Evolutionary conservation across 1,139 yeast species (phyloP), one percentile per base, ranked within the genome.

Genomic region (Scheffersomyces segobiensis): DNA sequence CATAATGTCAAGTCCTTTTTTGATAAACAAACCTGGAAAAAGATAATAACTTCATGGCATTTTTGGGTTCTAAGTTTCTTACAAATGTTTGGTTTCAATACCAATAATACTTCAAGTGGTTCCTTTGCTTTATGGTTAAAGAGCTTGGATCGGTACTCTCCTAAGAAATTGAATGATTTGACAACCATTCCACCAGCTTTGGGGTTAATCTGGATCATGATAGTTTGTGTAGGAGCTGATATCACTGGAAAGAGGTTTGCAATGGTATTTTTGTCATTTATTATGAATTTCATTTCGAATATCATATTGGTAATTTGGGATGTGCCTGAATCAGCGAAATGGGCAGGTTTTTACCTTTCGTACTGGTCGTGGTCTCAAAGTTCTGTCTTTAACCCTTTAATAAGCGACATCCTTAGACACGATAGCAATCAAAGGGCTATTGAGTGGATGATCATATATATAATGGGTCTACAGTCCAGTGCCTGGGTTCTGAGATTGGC

Each of bases 131-230:
- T 84, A 55, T 84, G 87, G 87, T 72, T 84, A 56, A 77, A 82
- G 64, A 80, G 85, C 18, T 71, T 80, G 48, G 65, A 72, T 48
- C 72, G 76, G 56, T 85, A 75, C 63, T 58, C 74, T 1, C 70
- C 74, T 20, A 75, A 77, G 2, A 72, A 76, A 62, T 67, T 80
- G 46, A 83, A 85, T 61, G 64, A 74, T 53, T 64, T 69, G 49
- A 71, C 84, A 8, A 73, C 86, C 55, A 70, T 80, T 19, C 78
- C 86, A 3, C 84, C 87, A 0, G 86, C 81, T 2, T 68, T 84
- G 20, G 87, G 87, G 55, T 72, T 85, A 47, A 62, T 80, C 8
- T 83, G 81, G 73, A 71, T 85, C 54, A 62, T 77, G 24, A 63
- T 81, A 20, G 73, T 77, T 14, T 70, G 75, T 60, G 62, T 67